phyloP scores from a whole-genome alignment of 176 grass and related monocot genomes.

The Chrysopogon serrulatus region DNA sequence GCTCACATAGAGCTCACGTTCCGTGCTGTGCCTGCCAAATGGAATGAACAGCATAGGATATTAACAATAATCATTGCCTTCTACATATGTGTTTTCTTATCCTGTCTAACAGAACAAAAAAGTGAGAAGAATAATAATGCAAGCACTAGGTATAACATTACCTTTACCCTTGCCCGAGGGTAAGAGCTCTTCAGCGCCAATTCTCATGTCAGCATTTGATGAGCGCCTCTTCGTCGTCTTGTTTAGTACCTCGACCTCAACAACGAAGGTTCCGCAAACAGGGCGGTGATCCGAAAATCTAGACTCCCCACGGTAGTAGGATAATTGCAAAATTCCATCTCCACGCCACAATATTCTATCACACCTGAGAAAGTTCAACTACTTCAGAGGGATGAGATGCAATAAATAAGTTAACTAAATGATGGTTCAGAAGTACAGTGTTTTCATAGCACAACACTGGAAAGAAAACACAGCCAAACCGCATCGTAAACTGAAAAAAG shows the following conservation, averaged over 20 bases:
- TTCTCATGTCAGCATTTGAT: conserved; percentile 52
- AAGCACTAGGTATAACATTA: neutral
- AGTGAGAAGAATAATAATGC: neutral
- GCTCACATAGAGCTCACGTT: neutral
- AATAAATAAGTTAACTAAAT: neutral
- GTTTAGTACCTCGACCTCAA: conserved; percentile 45
- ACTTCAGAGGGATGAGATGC: neutral
- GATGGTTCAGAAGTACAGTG: neutral
- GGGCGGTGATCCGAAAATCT: conserved; percentile 89
- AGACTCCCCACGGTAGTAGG: conserved; percentile 68
- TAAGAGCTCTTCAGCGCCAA: conserved; percentile 53
- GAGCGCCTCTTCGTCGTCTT: conserved; percentile 20
- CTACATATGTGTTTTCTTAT: neutral
- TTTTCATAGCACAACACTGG: conserved; percentile 3
- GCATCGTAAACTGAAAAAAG: neutral
- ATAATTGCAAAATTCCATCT: conserved; percentile 54
- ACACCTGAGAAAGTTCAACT: conserved; percentile 57
- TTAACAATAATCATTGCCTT: neutral
- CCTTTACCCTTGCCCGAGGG: conserved; percentile 36
- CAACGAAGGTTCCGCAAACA: conserved; percentile 57
- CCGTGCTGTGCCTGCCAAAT: conserved; percentile 25
- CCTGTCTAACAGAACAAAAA: neutral
- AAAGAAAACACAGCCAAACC: neutral
- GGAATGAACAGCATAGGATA: neutral
- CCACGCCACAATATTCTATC: conserved; percentile 90